Evolutionary conservation across 139 green algal species (phyloP).

Genomic region (Chlamydomonas sphaeroides): DNA sequence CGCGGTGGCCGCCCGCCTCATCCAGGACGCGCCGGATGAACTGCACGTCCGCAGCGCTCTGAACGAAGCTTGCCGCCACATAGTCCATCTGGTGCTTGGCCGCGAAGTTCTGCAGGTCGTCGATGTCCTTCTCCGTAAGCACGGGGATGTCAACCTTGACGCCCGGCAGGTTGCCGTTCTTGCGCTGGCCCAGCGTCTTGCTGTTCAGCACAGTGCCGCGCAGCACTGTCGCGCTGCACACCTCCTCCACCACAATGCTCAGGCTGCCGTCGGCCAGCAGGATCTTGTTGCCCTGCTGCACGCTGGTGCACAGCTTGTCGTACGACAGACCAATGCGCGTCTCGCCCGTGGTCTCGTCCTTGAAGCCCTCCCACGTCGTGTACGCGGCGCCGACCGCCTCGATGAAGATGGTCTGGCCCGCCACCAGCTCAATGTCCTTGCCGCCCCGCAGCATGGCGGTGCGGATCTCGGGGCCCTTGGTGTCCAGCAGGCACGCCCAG

Average conservation of each 20-base stretch:
- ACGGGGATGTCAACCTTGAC: constrained; percentile 85
- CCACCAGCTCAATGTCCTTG: constrained; percentile 61
- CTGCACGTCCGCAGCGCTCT: constrained; percentile 61
- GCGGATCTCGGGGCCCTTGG: constrained; percentile 74
- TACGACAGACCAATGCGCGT: constrained; percentile 71
- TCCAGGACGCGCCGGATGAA: constrained; percentile 68
- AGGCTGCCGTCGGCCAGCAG: constrained; percentile 72
- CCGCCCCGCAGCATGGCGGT: constrained; percentile 65
- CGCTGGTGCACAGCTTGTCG: constrained; percentile 65
- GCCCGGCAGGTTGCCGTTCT: constrained; percentile 79
- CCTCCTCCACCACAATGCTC: constrained; percentile 58
- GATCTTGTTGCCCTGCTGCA: constrained; percentile 64
- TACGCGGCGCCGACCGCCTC: constrained; percentile 67
- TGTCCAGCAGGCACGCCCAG: constrained; percentile 65
- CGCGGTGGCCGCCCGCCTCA: constrained; percentile 52
- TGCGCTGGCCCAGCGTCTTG: constrained; percentile 63
- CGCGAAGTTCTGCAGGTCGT: constrained; percentile 68
- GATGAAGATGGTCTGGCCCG: constrained; percentile 67
- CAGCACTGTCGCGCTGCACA: constrained; percentile 49
- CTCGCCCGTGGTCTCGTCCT: constrained; percentile 52
- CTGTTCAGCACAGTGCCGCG: constrained; percentile 60
- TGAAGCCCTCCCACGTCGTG: constrained; percentile 59
- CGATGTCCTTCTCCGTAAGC: constrained; percentile 75
- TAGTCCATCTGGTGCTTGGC: constrained; percentile 64
- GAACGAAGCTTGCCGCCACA: constrained; percentile 69